phyloP scores from a whole-genome alignment of 495 filamentous ascomycete genomes.

The Cudoniella acicularis region DNA sequence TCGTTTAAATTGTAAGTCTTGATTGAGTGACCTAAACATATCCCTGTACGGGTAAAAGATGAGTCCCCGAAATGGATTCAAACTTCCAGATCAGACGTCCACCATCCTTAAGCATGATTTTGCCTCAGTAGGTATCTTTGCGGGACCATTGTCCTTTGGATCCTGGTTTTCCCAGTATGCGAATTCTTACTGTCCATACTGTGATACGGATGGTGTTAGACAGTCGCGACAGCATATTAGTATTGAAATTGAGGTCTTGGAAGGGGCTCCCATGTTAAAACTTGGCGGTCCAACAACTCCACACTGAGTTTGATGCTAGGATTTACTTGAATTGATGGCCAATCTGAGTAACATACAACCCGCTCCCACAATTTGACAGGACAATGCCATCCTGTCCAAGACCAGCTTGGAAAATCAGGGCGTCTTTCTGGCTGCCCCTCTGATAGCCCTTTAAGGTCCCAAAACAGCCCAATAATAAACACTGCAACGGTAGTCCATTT shows the following conservation, averaged over 20 bases:
- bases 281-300: slow-evolving; percentile 4
- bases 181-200: slow-evolving; percentile 1
- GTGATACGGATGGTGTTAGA: slow-evolving; percentile 5
- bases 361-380: slow-evolving; percentile 1
- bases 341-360: background rate
- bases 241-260: slow-evolving; percentile 3
- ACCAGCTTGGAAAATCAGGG: slow-evolving; percentile 9
- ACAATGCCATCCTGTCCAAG: slow-evolving; percentile 11
- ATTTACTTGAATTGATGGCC: background rate
- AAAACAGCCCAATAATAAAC: slow-evolving; percentile 8
- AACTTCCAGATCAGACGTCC: slow-evolving; percentile 1
- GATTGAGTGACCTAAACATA: slow-evolving; percentile 6
- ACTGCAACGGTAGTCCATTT: slow-evolving; percentile 4
- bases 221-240: background rate
- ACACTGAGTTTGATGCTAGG: slow-evolving; percentile 4
- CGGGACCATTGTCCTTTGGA: no score
- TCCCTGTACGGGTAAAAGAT: background rate
- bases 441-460: slow-evolving; percentile 7
- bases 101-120: slow-evolving; percentile 2
- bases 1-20: background rate
- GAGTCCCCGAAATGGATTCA: slow-evolving; percentile 1
- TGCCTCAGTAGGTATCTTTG: slow-evolving; percentile 7
- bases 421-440: slow-evolving; percentile 6
- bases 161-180: slow-evolving; percentile 3
- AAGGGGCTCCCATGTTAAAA: slow-evolving; percentile 11